These are phyloP conservation scores for Oehlia diaphana DNA, from an alignment of 192 early-diverging fungal species.

Conservation along the genomic window DNA sequence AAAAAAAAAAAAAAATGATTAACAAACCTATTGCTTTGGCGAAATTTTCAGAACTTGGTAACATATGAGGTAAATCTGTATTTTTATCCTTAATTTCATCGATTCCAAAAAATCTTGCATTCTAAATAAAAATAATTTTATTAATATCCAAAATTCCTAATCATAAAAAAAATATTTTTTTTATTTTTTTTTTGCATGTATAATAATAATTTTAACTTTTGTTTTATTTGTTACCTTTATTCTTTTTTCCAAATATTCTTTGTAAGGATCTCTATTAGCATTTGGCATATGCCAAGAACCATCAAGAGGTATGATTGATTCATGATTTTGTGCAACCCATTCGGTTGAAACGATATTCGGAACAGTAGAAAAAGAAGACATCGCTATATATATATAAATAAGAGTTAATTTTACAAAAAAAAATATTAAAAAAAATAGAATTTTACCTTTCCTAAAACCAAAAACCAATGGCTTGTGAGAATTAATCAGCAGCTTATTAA, in stretches of 20 bases:
- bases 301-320: slow-evolving; percentile 76
- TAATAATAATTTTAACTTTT: slow-evolving; percentile 1
- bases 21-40: slow-evolving; percentile 65
- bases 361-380: background rate
- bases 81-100: slow-evolving; percentile 79
- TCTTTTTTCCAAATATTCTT: no score
- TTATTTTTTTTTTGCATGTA: background rate
- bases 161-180: background rate
- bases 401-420: background rate
- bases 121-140: slow-evolving; percentile 34
- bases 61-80: slow-evolving; percentile 84
- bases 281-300: slow-evolving; percentile 92
- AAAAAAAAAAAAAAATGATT: background rate
- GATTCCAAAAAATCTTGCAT: slow-evolving; percentile 89
- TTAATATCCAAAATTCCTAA: background rate
- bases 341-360: slow-evolving; percentile 46
- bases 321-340: slow-evolving; percentile 62
- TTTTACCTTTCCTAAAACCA: background rate
- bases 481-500: background rate
- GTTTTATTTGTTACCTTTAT: no score
- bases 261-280: slow-evolving; percentile 55
- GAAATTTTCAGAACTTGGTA: slow-evolving; percentile 75
- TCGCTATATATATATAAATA: background rate
- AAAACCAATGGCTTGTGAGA: background rate
- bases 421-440: background rate